Conservation (phyloP, 306 rosid species). For the Quillaja saponaria region DNA sequence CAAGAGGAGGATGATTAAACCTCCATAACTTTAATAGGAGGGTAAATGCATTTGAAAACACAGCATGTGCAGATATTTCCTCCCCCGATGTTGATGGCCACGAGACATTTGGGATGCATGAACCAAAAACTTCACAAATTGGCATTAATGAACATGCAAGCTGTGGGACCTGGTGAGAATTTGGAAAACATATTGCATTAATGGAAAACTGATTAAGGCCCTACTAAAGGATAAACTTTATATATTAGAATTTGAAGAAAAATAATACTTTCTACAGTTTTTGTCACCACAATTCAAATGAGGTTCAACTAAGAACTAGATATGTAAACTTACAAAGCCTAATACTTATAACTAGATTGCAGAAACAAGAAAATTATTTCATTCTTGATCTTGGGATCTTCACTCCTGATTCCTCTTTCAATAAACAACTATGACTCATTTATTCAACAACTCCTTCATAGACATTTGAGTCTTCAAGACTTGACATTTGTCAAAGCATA, state of each 20-base stretch:
- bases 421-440: background rate
- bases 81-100: conserved; percentile 75
- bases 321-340: too few relatives aligned
- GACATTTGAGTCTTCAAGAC: background rate
- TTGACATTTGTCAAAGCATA: conserved; percentile 1
- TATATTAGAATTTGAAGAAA: background rate
- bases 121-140: conserved; percentile 95
- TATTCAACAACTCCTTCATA: background rate
- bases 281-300: background rate
- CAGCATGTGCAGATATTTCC: conserved; percentile 86
- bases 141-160: conserved; percentile 98
- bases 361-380: too few relatives aligned
- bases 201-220: conserved; percentile 20
- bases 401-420: conserved; percentile 6
- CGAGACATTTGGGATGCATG: conserved; percentile 80
- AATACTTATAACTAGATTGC: too few relatives aligned
- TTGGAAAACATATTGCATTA: conserved; percentile 24
- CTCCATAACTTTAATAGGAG: conserved; percentile 94
- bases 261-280: background rate
- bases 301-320: background rate
- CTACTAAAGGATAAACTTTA: background rate
- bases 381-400: conserved; percentile 3
- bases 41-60: conserved; percentile 92
- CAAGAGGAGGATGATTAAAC: conserved; percentile 92
- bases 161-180: conserved; percentile 79